phyloP scores from a whole-genome alignment of 805 yeast genomes.

The Kodamaea kaohsiungensis region DNA sequence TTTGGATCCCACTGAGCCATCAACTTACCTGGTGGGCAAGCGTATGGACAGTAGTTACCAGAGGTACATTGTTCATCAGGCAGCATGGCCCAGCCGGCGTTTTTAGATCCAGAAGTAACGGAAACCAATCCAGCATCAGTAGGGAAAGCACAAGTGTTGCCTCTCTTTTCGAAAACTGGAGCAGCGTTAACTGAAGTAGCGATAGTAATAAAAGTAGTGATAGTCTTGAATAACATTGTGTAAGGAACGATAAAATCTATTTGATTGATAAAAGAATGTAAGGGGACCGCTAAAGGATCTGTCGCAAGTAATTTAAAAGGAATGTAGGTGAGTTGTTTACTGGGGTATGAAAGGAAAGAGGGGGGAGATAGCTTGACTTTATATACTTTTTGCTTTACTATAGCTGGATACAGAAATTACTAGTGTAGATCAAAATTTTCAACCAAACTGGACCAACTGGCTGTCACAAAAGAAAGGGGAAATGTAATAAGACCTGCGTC shows the following conservation, averaged over 20 bases:
- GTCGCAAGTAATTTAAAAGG: constrained; percentile 6
- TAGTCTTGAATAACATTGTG: constrained; percentile 11
- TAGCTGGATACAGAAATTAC: neutral
- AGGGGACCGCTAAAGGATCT: neutral
- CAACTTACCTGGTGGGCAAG: constrained; percentile 85
- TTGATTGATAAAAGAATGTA: constrained; percentile 9
- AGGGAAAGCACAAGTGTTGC: constrained; percentile 68
- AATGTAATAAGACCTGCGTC: neutral
- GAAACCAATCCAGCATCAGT: constrained; percentile 64
- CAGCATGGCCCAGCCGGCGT: constrained; percentile 88
- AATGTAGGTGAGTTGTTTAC: constrained; percentile 5
- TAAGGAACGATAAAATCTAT: neutral
- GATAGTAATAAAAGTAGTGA: constrained; percentile 11
- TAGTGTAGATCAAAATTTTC: constrained; percentile 1
- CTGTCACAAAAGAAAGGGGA: constrained; percentile 1
- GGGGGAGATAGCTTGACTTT: neutral
- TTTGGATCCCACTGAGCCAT: constrained; percentile 87
- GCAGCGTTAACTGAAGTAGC: constrained; percentile 23
- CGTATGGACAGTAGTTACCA: constrained; percentile 88
- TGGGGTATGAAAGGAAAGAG: neutral
- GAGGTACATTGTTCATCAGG: constrained; percentile 70
- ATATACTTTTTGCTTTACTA: neutral
- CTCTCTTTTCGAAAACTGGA: constrained; percentile 27
- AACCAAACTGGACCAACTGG: neutral
- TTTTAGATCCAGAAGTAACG: constrained; percentile 55